Evolutionary conservation across 139 green algal genomes (phyloP).

Genomic region (Coccomyxa sp.): DNA sequence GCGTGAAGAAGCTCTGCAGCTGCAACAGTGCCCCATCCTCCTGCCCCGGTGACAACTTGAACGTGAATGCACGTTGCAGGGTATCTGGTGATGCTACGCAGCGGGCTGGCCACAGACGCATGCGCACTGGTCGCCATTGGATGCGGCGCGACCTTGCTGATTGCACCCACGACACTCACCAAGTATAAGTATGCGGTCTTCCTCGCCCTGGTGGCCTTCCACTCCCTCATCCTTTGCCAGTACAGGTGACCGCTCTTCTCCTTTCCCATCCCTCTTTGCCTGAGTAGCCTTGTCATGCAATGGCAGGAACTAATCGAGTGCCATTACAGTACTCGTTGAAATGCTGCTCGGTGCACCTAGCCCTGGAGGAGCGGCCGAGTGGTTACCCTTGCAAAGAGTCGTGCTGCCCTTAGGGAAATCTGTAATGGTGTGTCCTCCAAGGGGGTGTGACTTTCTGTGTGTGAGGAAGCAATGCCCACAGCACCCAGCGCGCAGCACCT

Average conservation of each 20-base stretch:
- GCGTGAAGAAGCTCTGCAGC: neutral
- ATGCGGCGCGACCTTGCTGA: neutral
- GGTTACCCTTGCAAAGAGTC: too few species aligned
- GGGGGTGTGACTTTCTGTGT: too few species aligned
- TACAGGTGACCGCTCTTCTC: neutral
- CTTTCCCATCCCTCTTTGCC: too few species aligned
- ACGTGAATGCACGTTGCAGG: neutral
- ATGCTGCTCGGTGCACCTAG: too few species aligned
- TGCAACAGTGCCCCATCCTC: neutral
- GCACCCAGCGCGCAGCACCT: too few species aligned
- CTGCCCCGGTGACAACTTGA: slow-evolving; percentile 4
- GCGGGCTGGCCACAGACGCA: neutral
- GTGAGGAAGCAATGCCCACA: too few species aligned
- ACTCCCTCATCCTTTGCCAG: slow-evolving; percentile 8
- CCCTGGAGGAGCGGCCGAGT: too few species aligned
- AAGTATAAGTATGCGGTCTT: slow-evolving; percentile 9
- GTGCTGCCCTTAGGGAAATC: too few species aligned
- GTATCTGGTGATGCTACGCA: neutral
- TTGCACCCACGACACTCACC: neutral
- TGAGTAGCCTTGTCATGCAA: too few species aligned
- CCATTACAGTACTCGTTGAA: too few species aligned
- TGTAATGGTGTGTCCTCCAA: too few species aligned
- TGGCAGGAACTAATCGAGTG: too few species aligned
- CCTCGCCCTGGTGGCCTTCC: slow-evolving; percentile 1
- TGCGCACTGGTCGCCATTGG: neutral